Evolutionary conservation across 768 basidiomycete genomes (phyloP), one percentile per base, ranked within the genome.

Genomic region (Baorangia bicolor): DNA sequence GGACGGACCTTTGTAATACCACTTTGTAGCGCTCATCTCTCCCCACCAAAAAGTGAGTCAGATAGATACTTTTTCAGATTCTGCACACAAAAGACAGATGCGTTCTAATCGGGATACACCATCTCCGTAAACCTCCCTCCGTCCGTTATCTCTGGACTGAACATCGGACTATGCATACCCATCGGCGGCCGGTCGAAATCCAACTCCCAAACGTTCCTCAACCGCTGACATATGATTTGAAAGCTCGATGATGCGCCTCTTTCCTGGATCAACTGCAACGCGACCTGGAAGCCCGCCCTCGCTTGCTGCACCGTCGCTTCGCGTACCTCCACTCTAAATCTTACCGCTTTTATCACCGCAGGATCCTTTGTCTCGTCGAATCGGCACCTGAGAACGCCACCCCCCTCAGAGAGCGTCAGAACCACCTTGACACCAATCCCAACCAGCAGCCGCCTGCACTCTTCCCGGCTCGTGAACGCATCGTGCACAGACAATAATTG

Each of bases 211-310:
- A 84, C 80, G 30, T 78, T 74, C 57, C 80, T 77, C 53, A 97
- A 69, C 39, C 84, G 78, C 56, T 78, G 82, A 68, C 82, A 90
- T 28, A 93, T 76, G 48, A 82, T 78, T 71, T 86, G 89, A 76
- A 97, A 92, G 28, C 82, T 86, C 23, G 91, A 90, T 40, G 84
- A 76, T 18, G 94, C 87, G 5, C 96, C 96, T 70, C 87, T 94
- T 75, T 97, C 94, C 60, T 91, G 87, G 14, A 90, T 78, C 48
- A 96, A 67, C 18, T 80, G 76, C 61, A 96, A 70, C 35, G 78
- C 76, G 13, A 88, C 83, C 56, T 78, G 74, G 73, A 78, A 85
- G 58, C 75, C 82, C 42, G 73, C 79, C 58, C 63, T 64, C 33
- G 69, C 67, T 60, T 81, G 78, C 42, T 74, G 75, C 61, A 69